Conservation (phyloP, 805 yeast genomes). For the Ogataea kodamae region DNA sequence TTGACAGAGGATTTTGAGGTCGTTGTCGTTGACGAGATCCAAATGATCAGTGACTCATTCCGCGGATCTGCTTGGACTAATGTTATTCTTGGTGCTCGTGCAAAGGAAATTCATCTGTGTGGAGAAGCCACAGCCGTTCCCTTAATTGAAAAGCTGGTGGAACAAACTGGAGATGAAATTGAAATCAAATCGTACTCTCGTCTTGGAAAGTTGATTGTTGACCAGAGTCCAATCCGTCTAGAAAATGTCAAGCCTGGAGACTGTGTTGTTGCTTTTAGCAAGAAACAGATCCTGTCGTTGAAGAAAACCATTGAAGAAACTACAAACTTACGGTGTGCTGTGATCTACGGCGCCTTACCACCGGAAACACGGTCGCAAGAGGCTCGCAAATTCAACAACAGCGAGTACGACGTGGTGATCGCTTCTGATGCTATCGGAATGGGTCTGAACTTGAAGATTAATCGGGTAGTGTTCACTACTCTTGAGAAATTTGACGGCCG, state of each 20-base stretch:
- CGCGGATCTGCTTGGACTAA: slow-evolving; percentile 96
- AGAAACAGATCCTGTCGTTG: slow-evolving; percentile 61
- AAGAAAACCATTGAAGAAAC: slow-evolving; percentile 65
- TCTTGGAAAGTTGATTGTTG: slow-evolving; percentile 65
- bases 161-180: slow-evolving; percentile 76
- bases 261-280: slow-evolving; percentile 85
- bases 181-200: slow-evolving; percentile 70
- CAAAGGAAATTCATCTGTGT: slow-evolving; percentile 85
- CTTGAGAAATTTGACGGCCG: slow-evolving; percentile 69
- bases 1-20: slow-evolving; percentile 66
- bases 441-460: slow-evolving; percentile 88
- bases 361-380: slow-evolving; percentile 90
- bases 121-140: slow-evolving; percentile 89
- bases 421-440: slow-evolving; percentile 98
- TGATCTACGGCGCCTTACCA: slow-evolving; percentile 92
- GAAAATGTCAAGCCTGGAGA: slow-evolving; percentile 63
- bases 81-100: slow-evolving; percentile 81
- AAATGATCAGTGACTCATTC: slow-evolving; percentile 76
- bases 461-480: slow-evolving; percentile 72
- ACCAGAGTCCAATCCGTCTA: slow-evolving; percentile 37
- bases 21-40: slow-evolving; percentile 93
- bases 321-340: slow-evolving; percentile 71
- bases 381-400: slow-evolving; percentile 74
- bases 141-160: slow-evolving; percentile 53
- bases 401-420: slow-evolving; percentile 75